Base-by-base conservation (phyloP, 352 stramenopile species). In the Phytophthora vignae region DNA sequence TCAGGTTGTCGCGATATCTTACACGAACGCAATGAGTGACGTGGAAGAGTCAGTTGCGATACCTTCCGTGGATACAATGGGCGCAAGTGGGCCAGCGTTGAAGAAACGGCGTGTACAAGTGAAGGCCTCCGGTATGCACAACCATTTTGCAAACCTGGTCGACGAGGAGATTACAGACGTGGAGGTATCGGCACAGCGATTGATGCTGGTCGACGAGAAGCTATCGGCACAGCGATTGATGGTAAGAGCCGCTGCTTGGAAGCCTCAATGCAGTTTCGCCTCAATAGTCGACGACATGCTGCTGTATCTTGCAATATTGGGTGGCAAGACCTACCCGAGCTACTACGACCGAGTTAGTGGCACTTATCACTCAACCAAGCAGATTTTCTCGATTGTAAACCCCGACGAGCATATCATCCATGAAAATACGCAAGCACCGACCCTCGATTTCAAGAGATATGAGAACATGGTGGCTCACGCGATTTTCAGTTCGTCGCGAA, bases 401-500 rank as follows among this genome's bases (percentile, higher is more conserved):
- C 4, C 40, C 15, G 7, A 49, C 17, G 40, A n/a, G 17, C 19
- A 49, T 49, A 5, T 49, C 0, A 21, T 19, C 17, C 1, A n/a
- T 49, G 9, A 40, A 52, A 63, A 52, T 12, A 19, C 4, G 1
- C 21, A 68, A 2, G 53, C 49, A 17, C 1, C 21, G 12, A 8
- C 3, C 1, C 46, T 46, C 33, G 19, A 76, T 44, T 73, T 33
- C 42, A 71, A 61, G 5, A 33, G 14, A 10, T 81, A 68, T 33
- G 69, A 76, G 52, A 81, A 73, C 22, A 76, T 81, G 74, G 60
- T 73, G 1, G 64, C 69, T 57, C 74, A 81, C 58, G 50, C 49
- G 11, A 69, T 78, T 25, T 81, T 81, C 46, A 69, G 69, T 66
- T 69, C 65, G 1, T 81, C 70, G 4, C 55, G 69, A 69, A 73